Base-by-base conservation (phyloP, 192 early-diverging fungal genomes). In the Backusella australiensis region DNA sequence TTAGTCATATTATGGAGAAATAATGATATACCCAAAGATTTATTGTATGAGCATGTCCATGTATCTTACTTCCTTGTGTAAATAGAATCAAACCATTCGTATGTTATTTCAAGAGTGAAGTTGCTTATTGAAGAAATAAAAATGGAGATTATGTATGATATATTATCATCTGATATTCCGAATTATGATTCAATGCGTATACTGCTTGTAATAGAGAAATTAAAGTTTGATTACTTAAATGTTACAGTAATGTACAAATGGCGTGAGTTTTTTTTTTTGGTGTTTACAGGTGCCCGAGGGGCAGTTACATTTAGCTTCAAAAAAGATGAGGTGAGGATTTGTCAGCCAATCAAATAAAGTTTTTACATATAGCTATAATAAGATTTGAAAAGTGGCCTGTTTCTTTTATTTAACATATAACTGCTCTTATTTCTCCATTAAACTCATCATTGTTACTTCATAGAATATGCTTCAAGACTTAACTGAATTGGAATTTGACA, bases 391-490 rank as follows among this genome's bases (percentile, higher is more conserved):
- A 69, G 67, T 69, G 67, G 67, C 67, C 67, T 69, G 67, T 69
- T 69, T 34, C 36, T 59, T 59, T 59, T 23, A 59, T 23, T 59
- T 59, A 59, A 59, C 53, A 59, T 59, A 59, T 59, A 59, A 59
- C 21, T 59, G 23, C 53, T 9, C 53, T 59, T 59, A 59, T 59
- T 59, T 59, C 53, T 68, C 34, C n/a, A 38, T 69, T 69, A 35
- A 12, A 21, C 36, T 69, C 67, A 41, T 69, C 36, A 38, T 69
- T 69, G 9, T 35, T 38, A 41, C n/a, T 69, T 38, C n/a, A 38
- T 69, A 69, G 53, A 71, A 70, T 70, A 70, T 71, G 69, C 69
- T 71, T 42, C 69, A 71, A 71, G 69, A 71, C 34, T 71, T 75
- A 67, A 29, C 72, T 36, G 73, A 67, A 9, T 67, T 67, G 66